phyloP scores from a whole-genome alignment of 768 basidiomycete species.

The Xerocomus spinulosus region DNA sequence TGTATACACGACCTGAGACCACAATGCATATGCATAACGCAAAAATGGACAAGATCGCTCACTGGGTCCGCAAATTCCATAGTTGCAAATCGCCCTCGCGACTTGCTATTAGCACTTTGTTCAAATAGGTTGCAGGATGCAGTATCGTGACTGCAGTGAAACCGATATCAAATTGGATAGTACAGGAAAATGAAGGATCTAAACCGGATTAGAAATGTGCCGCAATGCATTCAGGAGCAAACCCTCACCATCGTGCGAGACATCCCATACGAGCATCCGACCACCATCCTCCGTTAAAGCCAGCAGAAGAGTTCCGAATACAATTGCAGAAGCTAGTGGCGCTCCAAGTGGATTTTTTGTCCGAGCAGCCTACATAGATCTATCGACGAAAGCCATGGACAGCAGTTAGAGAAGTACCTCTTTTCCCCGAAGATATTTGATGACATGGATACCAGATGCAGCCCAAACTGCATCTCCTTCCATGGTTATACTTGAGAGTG shows the following conservation, averaged over 20 bases:
- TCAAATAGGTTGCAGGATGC: constrained; percentile 94
- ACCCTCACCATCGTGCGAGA: constrained; percentile 51
- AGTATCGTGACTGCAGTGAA: constrained; percentile 85
- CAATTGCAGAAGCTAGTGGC: constrained; percentile 55
- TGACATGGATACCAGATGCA: constrained; percentile 58
- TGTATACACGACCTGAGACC: constrained; percentile 71
- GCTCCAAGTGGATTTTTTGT: constrained; percentile 62
- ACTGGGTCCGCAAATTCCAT: constrained; percentile 92
- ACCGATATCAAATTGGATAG: constrained; percentile 72
- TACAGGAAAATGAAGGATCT: constrained; percentile 36
- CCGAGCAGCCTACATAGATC: constrained; percentile 41
- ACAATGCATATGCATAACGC: not conserved
- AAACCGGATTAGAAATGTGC: constrained; percentile 8
- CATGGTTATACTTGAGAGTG: constrained; percentile 73
- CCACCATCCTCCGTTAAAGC: constrained; percentile 75
- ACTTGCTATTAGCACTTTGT: constrained; percentile 88
- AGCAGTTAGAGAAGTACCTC: constrained; percentile 46
- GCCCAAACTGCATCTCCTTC: constrained; percentile 87
- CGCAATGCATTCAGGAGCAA: not conserved
- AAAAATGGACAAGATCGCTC: constrained; percentile 21
- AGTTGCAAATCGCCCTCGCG: constrained; percentile 78
- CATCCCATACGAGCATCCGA: constrained; percentile 77
- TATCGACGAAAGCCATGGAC: constrained; percentile 4
- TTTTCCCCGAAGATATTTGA: constrained; percentile 86
- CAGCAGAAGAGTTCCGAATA: constrained; percentile 80